Base-by-base conservation (phyloP, 352 stramenopile genomes). In the Aphanomyces cochlioides region DNA sequence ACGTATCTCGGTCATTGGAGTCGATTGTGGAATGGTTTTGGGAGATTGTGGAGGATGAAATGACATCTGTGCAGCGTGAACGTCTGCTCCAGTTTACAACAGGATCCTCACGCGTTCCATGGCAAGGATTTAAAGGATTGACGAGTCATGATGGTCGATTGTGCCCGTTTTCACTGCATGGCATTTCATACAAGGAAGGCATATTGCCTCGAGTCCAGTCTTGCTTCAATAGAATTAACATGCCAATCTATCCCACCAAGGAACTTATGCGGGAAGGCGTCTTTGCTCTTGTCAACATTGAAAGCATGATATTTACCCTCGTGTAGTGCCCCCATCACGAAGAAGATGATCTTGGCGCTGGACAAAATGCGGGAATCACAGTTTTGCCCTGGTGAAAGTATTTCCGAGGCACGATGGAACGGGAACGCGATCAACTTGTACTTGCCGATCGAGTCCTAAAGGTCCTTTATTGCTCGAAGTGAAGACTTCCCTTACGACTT, bases 261-360 rank as follows among this genome's bases (percentile, higher is more conserved):
- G 76, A 82, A 48, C 91, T 98, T 67, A 78, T 99, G 34, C 82
- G 98, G 67, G 85, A 98, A 70, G 97, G 96, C 39, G 80, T 99
- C 3, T 97, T 91, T 63, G 83, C 97, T 56, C 89, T 97, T 17
- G 90, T 99, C 19, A 91, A 95, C 41, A 98, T 99, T 92, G 94
- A 98, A 69, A 83, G 90, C 67, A 98, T 90, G 21, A 95, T 97
- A 67, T 98, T 99, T 73, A 90, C 79, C 50, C 80, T 92, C n/a
- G 84, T 90, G 71, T 93, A 75, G 77, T 39, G 39, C 12, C 19
- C 19, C 17, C 45, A 19, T 15, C n/a, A 53, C n/a, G 13, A 19
- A 53, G n/a, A 53, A 28, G 28, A 28, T 28, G 28, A 28, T 28
- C 28, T 28, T 28, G 0, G 28, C 28, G 28, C 28, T 28, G 2